Conservation (phyloP, 179 eudicot genomes). For the Beta lomatogona region DNA sequence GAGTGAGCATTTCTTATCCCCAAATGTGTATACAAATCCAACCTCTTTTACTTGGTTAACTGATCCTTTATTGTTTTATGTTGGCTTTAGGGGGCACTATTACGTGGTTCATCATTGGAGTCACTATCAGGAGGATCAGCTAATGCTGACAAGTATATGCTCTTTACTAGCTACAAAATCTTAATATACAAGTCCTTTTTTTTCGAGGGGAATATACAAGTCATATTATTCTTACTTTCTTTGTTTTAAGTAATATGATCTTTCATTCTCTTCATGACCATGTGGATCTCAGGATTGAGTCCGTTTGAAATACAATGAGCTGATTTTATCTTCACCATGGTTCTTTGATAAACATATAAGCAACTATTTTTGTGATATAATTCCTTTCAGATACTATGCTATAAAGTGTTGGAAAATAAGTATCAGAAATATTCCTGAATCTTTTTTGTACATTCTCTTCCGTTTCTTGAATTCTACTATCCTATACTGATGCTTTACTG, state of each 20-base stretch:
- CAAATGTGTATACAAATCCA: not conserved
- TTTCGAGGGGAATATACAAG: not conserved
- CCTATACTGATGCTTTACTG: not conserved
- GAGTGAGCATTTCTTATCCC: conserved; percentile 49
- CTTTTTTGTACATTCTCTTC: not conserved
- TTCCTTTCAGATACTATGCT: too few relatives aligned
- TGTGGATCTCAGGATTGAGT: not conserved
- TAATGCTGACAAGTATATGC: conserved; percentile 59
- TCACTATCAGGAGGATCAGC: conserved; percentile 53
- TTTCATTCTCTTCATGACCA: not conserved
- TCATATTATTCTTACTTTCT: not conserved
- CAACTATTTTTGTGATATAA: too few relatives aligned
- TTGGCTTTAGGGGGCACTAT: conserved; percentile 62
- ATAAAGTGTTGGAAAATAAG: not conserved
- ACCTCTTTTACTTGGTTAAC: conserved; percentile 10
- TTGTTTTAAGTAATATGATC: not conserved
- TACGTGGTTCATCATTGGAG: conserved; percentile 66
- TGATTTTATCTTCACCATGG: too few relatives aligned
- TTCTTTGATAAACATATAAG: too few relatives aligned
- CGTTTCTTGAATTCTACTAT: not conserved
- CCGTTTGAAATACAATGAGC: not conserved
- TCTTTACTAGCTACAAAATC: not conserved
- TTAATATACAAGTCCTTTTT: not conserved
- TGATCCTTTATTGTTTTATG: conserved; percentile 9
- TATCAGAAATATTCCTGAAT: not conserved